phyloP scores from a whole-genome alignment of 176 grass and related monocot genomes.

The Paspalum notatum region DNA sequence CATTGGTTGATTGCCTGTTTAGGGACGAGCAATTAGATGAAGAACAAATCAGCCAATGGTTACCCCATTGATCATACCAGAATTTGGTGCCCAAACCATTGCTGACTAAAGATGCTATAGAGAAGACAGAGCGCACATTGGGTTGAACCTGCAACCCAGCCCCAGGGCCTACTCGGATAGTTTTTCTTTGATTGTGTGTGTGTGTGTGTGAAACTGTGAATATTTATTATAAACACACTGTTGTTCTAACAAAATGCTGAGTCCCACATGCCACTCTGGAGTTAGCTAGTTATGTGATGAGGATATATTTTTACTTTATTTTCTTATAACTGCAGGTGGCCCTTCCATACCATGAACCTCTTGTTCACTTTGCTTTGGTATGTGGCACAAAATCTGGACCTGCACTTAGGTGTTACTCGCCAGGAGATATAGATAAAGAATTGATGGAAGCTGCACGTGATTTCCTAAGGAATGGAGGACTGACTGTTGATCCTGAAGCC shows the following conservation, averaged over 20 bases:
- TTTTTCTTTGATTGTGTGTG: too few relatives aligned
- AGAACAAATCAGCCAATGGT: too few relatives aligned
- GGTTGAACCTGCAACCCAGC: too few relatives aligned
- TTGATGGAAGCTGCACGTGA: conserved; percentile 78
- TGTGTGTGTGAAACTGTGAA: too few relatives aligned
- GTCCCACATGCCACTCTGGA: neutral
- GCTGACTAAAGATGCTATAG: too few relatives aligned
- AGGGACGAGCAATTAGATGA: too few relatives aligned
- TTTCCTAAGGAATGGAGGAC: conserved; percentile 82
- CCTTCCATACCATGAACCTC: conserved; percentile 79
- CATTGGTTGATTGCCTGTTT: too few relatives aligned
- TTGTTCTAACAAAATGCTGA: conserved; percentile 26
- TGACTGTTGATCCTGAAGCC: conserved; percentile 71
- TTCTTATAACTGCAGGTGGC: conserved; percentile 66
- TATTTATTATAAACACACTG: neutral
- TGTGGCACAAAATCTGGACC: conserved; percentile 89
- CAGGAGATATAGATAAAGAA: conserved; percentile 93
- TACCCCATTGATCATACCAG: too few relatives aligned
- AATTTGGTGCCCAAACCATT: too few relatives aligned
- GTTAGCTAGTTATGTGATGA: neutral
- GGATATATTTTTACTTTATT: conserved; percentile 24
- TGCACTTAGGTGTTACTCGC: conserved; percentile 82
- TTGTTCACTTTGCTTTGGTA: conserved; percentile 98
- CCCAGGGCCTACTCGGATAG: too few relatives aligned
- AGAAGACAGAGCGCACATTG: too few relatives aligned